These are phyloP conservation scores for Chaetomiaceae sp. DNA, from an alignment of 2,329 filamentous ascomycete genomes.

Conservation along the genomic window DNA sequence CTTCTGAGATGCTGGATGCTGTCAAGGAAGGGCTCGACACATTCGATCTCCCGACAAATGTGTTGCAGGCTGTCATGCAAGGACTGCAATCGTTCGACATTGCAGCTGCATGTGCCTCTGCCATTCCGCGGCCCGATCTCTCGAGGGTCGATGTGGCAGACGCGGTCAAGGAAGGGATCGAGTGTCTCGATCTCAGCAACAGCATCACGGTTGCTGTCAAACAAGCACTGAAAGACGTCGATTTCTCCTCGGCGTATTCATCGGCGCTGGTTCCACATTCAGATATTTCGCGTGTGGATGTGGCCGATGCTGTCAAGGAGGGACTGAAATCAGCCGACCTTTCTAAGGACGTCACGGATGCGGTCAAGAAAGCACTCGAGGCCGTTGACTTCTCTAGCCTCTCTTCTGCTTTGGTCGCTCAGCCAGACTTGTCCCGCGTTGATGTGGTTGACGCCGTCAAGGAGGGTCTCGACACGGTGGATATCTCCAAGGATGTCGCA, in stretches of 20 bases:
- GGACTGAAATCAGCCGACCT: conserved; percentile 32
- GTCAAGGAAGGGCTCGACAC: conserved; percentile 27
- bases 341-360: conserved; percentile 14
- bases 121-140: conserved; percentile 19
- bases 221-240: conserved; percentile 25
- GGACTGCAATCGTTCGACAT: conserved; percentile 29
- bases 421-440: conserved; percentile 15
- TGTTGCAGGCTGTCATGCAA: conserved; percentile 22
- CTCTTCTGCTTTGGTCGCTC: conserved; percentile 13
- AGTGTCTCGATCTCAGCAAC: conserved; percentile 21
- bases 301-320: conserved; percentile 25
- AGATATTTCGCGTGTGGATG: conserved; percentile 14
- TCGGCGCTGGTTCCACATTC: conserved; percentile 24
- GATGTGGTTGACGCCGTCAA: conserved; percentile 25
- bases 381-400: conserved; percentile 23
- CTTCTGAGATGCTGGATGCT: conserved; percentile 24
- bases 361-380: conserved; percentile 13
- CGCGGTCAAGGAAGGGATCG: conserved; percentile 26
- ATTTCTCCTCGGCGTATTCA: conserved; percentile 22
- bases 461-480: conserved; percentile 15
- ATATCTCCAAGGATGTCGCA: conserved; percentile 15
- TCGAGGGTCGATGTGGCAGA: conserved; percentile 24
- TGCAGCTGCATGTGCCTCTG: conserved; percentile 6
- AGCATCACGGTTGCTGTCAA: conserved; percentile 16
- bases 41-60: conserved; percentile 22